Base-by-base conservation (phyloP, 306 rosid genomes). In the Quercus wislizeni region DNA sequence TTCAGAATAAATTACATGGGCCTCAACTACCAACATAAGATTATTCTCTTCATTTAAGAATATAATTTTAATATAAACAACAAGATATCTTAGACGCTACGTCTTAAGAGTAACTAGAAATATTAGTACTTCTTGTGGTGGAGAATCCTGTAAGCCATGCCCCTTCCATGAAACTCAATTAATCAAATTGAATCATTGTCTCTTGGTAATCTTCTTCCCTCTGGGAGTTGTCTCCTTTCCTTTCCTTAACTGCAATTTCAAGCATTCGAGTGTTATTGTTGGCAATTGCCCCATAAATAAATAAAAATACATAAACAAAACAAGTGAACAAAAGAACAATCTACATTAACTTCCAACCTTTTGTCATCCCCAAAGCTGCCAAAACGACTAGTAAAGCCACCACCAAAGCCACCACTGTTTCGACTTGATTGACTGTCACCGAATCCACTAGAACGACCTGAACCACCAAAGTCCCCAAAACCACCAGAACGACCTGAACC, bases 401-500 rank as follows among this genome's bases (percentile, higher is more conserved):
- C 79, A 10, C 88, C 81, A 71, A 76, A 77, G 14, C 76, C 73
- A 55, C 87, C 58, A 12, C 46, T 28, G 58, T 20, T 83, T 51
- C 72, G 91, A 75, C 74, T 57, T 64, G 83, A 79, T 49, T 31
- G 23, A 41, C 64, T 73, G 52, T 65, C 76, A 35, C 79, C 82
- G 68, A 59, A 80, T 59, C 79, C 69, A 55, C 81, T 7, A 31
- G 83, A 25, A 11, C 74, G 74, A 49, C 84, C 69, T 8, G 85
- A 88, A 72, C 82, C 83, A 72, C 82, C 81, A 74, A 79, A 85
- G 70, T 64, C 74, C 33, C 88, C 85, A 75, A 77, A 87, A 51
- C 75, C 62, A 27, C 90, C 75, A 43, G 85, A 80, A 21, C 56
- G 83, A 74, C 64, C 87, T 5, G 85, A 82, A 61, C 84, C 31